These are phyloP conservation scores for Penicillium rolfsii DNA, from an alignment of 2,329 filamentous ascomycete genomes.

Conservation along the genomic window DNA sequence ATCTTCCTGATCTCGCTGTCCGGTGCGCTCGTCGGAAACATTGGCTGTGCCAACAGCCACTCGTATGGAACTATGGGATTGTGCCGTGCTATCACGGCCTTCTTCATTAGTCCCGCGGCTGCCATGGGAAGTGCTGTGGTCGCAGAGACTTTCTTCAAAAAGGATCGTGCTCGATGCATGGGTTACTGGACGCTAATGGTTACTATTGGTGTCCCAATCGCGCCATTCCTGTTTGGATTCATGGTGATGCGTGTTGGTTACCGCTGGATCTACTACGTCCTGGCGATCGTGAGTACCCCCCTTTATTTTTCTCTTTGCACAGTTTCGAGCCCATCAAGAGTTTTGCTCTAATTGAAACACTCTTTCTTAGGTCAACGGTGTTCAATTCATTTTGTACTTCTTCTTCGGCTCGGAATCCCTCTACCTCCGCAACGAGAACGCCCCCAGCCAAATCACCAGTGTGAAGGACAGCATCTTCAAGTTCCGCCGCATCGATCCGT, in stretches of 20 bases:
- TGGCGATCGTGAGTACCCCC: constrained; percentile 51
- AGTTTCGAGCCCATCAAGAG: too few relatives aligned
- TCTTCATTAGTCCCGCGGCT: constrained; percentile 58
- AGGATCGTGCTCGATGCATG: constrained; percentile 56
- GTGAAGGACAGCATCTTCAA: constrained; percentile 52
- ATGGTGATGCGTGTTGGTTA: constrained; percentile 57
- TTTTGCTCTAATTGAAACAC: neutral
- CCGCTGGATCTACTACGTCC: constrained; percentile 61
- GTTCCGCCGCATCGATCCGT: constrained; percentile 58
- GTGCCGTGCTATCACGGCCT: constrained; percentile 54
- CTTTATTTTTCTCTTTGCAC: neutral
- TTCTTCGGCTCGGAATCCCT: constrained; percentile 60
- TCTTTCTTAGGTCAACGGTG: constrained; percentile 51
- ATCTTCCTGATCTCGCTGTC: constrained; percentile 57
- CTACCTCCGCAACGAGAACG: constrained; percentile 44
- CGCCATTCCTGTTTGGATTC: constrained; percentile 38
- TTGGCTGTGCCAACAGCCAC: constrained; percentile 55
- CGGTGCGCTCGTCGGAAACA: constrained; percentile 52
- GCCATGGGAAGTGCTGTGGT: constrained; percentile 60
- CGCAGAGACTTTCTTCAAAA: constrained; percentile 58
- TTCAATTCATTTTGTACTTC: constrained; percentile 60
- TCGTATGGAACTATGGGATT: constrained; percentile 55
- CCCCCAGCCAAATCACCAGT: constrained; percentile 27
- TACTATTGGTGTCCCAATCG: constrained; percentile 51
- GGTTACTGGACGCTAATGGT: constrained; percentile 59